phyloP scores from a whole-genome alignment of 495 filamentous ascomycete genomes.

The Penicillium egyptiacum region DNA sequence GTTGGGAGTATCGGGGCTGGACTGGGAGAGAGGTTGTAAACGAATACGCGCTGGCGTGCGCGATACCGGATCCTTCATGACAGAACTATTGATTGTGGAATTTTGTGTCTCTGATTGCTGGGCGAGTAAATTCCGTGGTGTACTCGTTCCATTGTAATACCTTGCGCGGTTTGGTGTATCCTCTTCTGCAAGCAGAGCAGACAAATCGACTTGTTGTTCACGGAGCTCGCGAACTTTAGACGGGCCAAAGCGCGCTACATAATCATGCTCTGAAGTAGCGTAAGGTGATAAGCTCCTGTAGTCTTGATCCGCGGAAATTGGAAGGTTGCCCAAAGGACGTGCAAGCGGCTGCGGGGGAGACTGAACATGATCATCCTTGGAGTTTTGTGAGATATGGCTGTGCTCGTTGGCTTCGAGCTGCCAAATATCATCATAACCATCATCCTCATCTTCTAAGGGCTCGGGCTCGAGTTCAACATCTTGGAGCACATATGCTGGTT shows the following conservation, averaged over 20 bases:
- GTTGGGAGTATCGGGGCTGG: slow-evolving; percentile 25
- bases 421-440: slow-evolving; percentile 47
- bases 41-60: slow-evolving; percentile 24
- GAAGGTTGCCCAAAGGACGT: slow-evolving; percentile 19
- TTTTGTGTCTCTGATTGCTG: slow-evolving; percentile 18
- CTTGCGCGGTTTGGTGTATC: slow-evolving; percentile 44
- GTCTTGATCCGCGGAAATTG: slow-evolving; percentile 11
- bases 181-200: slow-evolving; percentile 33
- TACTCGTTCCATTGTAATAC: slow-evolving; percentile 45
- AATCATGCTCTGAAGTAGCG: slow-evolving; percentile 31
- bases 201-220: slow-evolving; percentile 44
- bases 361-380: slow-evolving; percentile 14
- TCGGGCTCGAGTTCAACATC: slow-evolving; percentile 12
- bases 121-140: slow-evolving; percentile 28
- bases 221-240: slow-evolving; percentile 41
- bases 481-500: neutral
- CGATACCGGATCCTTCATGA: slow-evolving; percentile 15
- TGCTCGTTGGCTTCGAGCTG: slow-evolving; percentile 45
- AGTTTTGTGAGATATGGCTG: slow-evolving; percentile 31
- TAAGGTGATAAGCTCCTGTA: slow-evolving; percentile 33
- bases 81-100: slow-evolving; percentile 18
- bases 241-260: slow-evolving; percentile 30
- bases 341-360: slow-evolving; percentile 1
- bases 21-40: slow-evolving; percentile 29
- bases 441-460: slow-evolving; percentile 27